Percentiles rank a stretch among this genome's conserved stretches.
Conservation (phyloP, 2,329 filamentous ascomycete genomes). For the Stachybotrys chartarum region DNA sequence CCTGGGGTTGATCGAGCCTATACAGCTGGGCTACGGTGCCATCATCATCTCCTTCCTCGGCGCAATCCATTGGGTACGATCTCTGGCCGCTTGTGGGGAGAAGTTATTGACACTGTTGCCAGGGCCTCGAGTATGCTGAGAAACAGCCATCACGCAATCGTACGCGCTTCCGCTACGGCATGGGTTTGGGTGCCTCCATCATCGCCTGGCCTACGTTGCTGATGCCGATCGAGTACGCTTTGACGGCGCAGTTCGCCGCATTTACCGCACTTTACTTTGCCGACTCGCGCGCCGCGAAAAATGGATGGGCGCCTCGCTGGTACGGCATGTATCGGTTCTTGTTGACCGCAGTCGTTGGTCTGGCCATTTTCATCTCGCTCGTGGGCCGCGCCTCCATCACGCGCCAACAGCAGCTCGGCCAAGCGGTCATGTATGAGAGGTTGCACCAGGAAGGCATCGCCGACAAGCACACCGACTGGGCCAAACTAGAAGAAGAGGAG, state of each 20-base stretch:
- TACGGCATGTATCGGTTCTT: constrained; percentile 88
- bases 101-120: background rate
- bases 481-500: constrained; percentile 35
- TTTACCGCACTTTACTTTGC: constrained; percentile 84
- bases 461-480: constrained; percentile 36
- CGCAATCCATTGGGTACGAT: constrained; percentile 74
- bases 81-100: too few relatives aligned
- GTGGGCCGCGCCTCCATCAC: constrained; percentile 75
- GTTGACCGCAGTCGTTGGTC: constrained; percentile 81
- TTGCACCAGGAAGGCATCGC: constrained; percentile 26
- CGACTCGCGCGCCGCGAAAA: constrained; percentile 64
- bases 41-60: constrained; percentile 92
- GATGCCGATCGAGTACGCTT: constrained; percentile 74
- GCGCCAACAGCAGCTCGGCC: constrained; percentile 18
- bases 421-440: constrained; percentile 27
- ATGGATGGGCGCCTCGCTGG: constrained; percentile 78
- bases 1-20: constrained; percentile 70
- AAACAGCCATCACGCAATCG: constrained; percentile 53
- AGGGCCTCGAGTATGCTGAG: constrained; percentile 74
- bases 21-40: constrained; percentile 88
- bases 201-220: constrained; percentile 87
- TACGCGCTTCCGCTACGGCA: constrained; percentile 74
- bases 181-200: constrained; percentile 71
- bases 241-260: constrained; percentile 78
- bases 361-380: constrained; percentile 71